A percentile compares a stretch with the other conserved stretches of the same genome.
Conservation (phyloP, 1,284 basidiomycete species). For the Sporisorium scitamineum region DNA sequence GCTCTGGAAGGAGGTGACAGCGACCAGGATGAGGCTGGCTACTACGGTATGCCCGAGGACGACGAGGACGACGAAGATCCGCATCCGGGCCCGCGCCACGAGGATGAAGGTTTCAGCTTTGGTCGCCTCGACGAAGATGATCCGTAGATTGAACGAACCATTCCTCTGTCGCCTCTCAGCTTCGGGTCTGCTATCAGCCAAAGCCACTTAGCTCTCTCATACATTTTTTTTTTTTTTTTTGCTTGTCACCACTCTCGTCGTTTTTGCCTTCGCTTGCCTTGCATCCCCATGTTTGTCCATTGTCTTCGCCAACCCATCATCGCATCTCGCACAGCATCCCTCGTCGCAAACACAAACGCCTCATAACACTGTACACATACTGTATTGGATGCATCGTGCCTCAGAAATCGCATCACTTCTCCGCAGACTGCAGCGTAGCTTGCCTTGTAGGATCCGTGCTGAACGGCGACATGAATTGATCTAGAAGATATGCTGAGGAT, state of each 20-base stretch:
- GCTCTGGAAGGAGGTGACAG: constrained; percentile 39
- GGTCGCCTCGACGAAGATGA: constrained; percentile 35
- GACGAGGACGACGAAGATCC: constrained; percentile 33
- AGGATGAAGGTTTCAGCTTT: constrained; percentile 37
- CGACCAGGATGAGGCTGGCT: constrained; percentile 30
- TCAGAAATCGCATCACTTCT: not conserved
- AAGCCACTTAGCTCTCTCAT: not conserved
- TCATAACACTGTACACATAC: not conserved
- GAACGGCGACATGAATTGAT: constrained; percentile 36
- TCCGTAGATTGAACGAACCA: constrained; percentile 3
- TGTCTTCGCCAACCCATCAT: not conserved
- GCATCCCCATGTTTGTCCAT: not conserved
- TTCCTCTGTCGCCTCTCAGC: not conserved
- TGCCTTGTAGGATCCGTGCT: not conserved
- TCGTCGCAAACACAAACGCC: not conserved
- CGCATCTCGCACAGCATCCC: constrained; percentile 7
- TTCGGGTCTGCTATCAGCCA: not conserved
- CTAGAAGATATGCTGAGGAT: constrained; percentile 15
- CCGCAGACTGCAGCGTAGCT: not conserved
- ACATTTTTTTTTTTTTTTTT: not conserved
- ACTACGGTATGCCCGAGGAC: constrained; percentile 19
- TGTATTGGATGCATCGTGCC: not conserved
- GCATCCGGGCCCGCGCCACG: constrained; percentile 36
- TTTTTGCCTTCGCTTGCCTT: not conserved
- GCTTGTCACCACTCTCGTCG: not conserved